A percentile compares a stretch with the other conserved stretches of the same genome.
These are phyloP conservation scores for Amoeboaphelidium protococcarum DNA, from an alignment of 371 early-diverging fungal genomes.

Conservation along the genomic window DNA sequence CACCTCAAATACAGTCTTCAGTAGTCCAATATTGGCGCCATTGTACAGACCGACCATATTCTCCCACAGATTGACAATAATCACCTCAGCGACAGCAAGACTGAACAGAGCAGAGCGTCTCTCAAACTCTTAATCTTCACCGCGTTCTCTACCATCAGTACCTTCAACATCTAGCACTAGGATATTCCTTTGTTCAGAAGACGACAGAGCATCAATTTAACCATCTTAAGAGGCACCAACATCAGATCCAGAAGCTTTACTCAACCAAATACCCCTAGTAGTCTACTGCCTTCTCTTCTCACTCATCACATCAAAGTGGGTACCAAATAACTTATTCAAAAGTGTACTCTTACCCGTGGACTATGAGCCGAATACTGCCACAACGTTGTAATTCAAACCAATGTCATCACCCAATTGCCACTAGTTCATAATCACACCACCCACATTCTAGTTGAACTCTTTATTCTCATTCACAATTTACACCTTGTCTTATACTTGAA, in stretches of 20 bases:
- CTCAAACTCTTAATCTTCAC: constrained; percentile 96
- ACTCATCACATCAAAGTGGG: constrained; percentile 77
- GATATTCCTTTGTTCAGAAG: constrained; percentile 18
- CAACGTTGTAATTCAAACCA: constrained; percentile 83
- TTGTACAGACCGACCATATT: constrained; percentile 90
- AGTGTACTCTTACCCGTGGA: constrained; percentile 93
- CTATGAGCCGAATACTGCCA: constrained; percentile 94
- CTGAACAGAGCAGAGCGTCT: constrained; percentile 90
- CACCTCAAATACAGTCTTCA: constrained; percentile 93
- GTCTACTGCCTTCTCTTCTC: constrained; percentile 55
- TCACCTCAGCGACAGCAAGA: constrained; percentile 75
- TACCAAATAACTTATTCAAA: constrained; percentile 75
- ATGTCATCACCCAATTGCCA: no score
- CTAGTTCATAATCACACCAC: no score
- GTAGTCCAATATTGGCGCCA: constrained; percentile 91
- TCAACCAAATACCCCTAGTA: constrained; percentile 26
- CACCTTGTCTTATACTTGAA: no score
- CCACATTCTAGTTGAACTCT: no score
- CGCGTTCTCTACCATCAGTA: constrained; percentile 90
- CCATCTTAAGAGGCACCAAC: no score
- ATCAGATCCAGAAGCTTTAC: neutral
- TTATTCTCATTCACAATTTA: no score
- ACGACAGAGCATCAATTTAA: no score
- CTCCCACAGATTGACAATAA: constrained; percentile 93
- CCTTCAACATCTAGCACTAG: constrained; percentile 95